phyloP scores from a whole-genome alignment of 129 eudicot species.

The Helichrysum umbraculigerum region DNA sequence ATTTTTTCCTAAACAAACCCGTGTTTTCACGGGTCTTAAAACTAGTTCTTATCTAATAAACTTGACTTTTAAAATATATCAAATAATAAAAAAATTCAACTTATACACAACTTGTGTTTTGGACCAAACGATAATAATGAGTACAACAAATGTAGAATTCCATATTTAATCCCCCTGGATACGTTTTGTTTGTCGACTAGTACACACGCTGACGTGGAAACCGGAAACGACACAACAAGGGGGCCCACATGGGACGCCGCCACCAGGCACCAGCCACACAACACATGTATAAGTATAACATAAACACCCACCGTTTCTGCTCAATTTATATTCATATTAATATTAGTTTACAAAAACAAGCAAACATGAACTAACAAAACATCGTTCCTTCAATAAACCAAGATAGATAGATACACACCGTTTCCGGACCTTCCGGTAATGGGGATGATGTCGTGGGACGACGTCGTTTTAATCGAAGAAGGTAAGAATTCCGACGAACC shows the following conservation, averaged over 20 bases:
- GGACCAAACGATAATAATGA: not conserved
- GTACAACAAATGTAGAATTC: not conserved
- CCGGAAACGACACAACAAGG: slow-evolving; percentile 33
- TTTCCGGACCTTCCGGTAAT: slow-evolving; percentile 30
- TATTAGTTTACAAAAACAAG: not conserved
- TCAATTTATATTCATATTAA: too few species aligned
- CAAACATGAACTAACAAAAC: slow-evolving; percentile 7
- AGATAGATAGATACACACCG: not conserved
- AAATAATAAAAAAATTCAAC: too few species aligned
- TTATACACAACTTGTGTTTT: too few species aligned
- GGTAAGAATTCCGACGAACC: slow-evolving; percentile 40
- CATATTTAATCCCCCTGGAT: slow-evolving; percentile 2
- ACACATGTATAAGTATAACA: not conserved
- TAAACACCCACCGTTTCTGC: slow-evolving; percentile 8
- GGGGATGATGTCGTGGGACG: slow-evolving; percentile 54
- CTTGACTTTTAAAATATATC: too few species aligned
- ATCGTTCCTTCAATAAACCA: too few species aligned
- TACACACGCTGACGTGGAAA: slow-evolving; percentile 28
- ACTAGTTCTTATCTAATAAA: too few species aligned
- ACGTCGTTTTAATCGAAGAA: slow-evolving; percentile 45
- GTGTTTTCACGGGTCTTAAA: too few species aligned
- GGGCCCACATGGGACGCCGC: slow-evolving; percentile 38
- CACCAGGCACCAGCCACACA: slow-evolving; percentile 30
- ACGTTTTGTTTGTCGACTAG: slow-evolving; percentile 21
- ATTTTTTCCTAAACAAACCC: too few species aligned